phyloP scores from a whole-genome alignment of 75 land plant genomes.

The Pinus taeda region DNA sequence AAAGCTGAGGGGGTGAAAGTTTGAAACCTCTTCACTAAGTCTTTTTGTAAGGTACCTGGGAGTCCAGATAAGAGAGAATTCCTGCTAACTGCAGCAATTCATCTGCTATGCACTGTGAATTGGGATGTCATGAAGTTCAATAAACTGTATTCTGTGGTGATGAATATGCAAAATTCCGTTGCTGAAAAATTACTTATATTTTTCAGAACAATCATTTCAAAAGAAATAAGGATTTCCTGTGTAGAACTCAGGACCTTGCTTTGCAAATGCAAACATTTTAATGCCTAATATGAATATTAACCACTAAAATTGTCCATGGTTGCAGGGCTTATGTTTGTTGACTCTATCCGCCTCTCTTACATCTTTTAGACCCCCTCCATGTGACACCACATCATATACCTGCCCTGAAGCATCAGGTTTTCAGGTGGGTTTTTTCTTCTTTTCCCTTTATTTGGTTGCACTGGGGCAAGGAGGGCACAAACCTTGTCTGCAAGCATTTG shows the following conservation, averaged over 20 bases:
- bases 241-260: background rate
- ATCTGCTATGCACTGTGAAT: no score
- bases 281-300: background rate
- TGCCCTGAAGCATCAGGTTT: constrained; percentile 9
- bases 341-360: constrained; percentile 35
- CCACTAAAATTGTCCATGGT: background rate
- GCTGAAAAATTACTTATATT: no score
- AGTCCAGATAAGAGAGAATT: no score
- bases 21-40: no score
- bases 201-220: no score
- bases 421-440: constrained; percentile 32
- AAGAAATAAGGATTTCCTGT: no score
- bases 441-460: constrained; percentile 27
- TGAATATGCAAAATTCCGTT: no score
- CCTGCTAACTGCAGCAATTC: no score
- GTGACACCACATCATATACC: background rate
- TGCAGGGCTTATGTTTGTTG: constrained; percentile 38
- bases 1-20: no score
- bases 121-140: no score
- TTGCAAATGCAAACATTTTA: background rate
- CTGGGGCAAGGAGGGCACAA: constrained; percentile 21
- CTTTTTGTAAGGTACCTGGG: no score
- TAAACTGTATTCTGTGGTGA: no score
- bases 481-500: constrained; percentile 25
- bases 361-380: constrained; percentile 6